Evolutionary conservation across 2,329 filamentous ascomycete genomes (phyloP).

Genomic region (Pseudogymnoascus sp.): DNA sequence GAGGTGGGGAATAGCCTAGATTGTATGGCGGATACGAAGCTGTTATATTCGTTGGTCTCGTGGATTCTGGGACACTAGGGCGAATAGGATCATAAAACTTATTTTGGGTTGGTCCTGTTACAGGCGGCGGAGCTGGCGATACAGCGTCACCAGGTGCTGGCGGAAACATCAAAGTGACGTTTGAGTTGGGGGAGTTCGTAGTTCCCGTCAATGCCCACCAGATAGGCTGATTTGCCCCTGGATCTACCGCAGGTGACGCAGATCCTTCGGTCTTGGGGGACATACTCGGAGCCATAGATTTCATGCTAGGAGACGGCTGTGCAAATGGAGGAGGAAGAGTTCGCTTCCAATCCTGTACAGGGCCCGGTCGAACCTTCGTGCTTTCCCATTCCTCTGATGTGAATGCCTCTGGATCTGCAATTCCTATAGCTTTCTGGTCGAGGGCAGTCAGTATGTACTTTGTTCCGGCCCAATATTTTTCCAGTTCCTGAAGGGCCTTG

Average conservation of each 20-base stretch:
- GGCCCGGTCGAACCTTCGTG: slow-evolving; percentile 45
- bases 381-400: slow-evolving; percentile 71
- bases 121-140: slow-evolving; percentile 29
- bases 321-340: slow-evolving; percentile 19
- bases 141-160: slow-evolving; percentile 13
- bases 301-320: slow-evolving; percentile 17
- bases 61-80: slow-evolving; percentile 44
- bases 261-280: slow-evolving; percentile 40
- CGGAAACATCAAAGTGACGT: slow-evolving; percentile 68
- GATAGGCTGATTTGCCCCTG: slow-evolving; percentile 47
- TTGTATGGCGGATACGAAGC: slow-evolving; percentile 25
- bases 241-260: slow-evolving; percentile 39
- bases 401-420: slow-evolving; percentile 64
- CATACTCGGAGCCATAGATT: slow-evolving; percentile 27
- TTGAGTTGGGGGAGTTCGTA: slow-evolving; percentile 77
- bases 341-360: slow-evolving; percentile 30
- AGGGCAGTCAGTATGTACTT: slow-evolving; percentile 81
- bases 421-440: slow-evolving; percentile 81
- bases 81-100: slow-evolving; percentile 56
- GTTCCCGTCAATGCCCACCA: slow-evolving; percentile 85
- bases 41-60: slow-evolving; percentile 39
- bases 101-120: slow-evolving; percentile 42
- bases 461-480: slow-evolving; percentile 78
- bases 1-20: slow-evolving; percentile 38
- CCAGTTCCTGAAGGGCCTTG: slow-evolving; percentile 72